These are phyloP conservation scores for Xylaria flabelliformis DNA, from an alignment of 495 filamentous ascomycete genomes.

Conservation along the genomic window DNA sequence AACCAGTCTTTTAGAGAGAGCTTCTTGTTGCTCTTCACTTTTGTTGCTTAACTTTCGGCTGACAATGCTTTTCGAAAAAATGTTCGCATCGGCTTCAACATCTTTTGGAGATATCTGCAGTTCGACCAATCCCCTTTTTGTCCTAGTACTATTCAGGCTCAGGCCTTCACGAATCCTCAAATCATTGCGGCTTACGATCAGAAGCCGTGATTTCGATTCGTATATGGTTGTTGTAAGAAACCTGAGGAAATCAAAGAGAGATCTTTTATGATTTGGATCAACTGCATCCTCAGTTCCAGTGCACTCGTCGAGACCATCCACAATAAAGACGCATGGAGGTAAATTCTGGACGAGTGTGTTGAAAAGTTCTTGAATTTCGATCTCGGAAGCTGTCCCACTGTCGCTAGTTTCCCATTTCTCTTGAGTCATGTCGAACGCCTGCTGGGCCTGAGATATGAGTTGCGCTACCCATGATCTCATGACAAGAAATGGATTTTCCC, in stretches of 20 bases:
- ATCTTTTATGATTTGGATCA: neutral
- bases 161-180: conserved; percentile 34
- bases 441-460: conserved; percentile 25
- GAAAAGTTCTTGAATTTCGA: conserved; percentile 31
- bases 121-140: conserved; percentile 20
- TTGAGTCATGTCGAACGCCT: conserved; percentile 27
- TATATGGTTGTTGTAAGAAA: conserved; percentile 28
- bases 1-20: conserved; percentile 32
- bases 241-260: conserved; percentile 29
- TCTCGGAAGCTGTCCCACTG: conserved; percentile 25
- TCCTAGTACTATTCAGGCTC: neutral
- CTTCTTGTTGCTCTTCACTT: conserved; percentile 24
- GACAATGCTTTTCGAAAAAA: conserved; percentile 34
- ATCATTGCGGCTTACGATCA: conserved; percentile 38
- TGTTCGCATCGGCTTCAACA: conserved; percentile 28
- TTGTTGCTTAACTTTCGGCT: conserved; percentile 34
- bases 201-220: conserved; percentile 29
- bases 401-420: conserved; percentile 17
- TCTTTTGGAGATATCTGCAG: conserved; percentile 31
- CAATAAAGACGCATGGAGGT: conserved; percentile 33
- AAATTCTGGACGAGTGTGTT: conserved; percentile 27
- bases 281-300: conserved; percentile 5
- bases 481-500: conserved; percentile 32
- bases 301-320: conserved; percentile 44
- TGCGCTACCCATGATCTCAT: conserved; percentile 41